Evolutionary conservation across 106 monocot species (phyloP).

Genomic region (Acorus gramineus): DNA sequence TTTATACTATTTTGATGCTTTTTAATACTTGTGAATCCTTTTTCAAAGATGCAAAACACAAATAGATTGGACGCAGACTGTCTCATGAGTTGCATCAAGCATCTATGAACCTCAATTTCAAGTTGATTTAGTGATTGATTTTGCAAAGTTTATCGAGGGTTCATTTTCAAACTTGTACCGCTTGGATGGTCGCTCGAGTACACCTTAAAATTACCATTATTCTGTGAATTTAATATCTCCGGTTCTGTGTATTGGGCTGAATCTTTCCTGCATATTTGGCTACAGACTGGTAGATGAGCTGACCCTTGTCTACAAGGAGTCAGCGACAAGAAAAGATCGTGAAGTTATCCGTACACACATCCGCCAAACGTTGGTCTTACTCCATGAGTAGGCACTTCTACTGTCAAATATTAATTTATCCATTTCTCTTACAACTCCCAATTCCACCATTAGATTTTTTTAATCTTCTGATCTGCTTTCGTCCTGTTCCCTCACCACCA

Average conservation of each 20-base stretch:
- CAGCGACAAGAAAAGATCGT: slow-evolving; percentile 42
- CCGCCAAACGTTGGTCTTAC: slow-evolving; percentile 48
- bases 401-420: neutral
- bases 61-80: no score
- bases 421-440: neutral
- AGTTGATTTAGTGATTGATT: no score
- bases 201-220: no score
- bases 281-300: slow-evolving; percentile 79
- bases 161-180: neutral
- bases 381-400: slow-evolving; percentile 36
- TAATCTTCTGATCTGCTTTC: neutral
- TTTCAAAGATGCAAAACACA: no score
- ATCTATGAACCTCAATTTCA: no score
- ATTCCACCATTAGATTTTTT: neutral
- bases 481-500: slow-evolving; percentile 1
- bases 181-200: no score
- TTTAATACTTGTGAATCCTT: no score
- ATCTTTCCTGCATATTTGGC: neutral
- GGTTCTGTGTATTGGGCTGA: neutral
- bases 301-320: slow-evolving; percentile 61
- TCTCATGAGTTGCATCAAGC: no score
- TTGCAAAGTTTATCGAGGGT: no score
- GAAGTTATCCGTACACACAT: slow-evolving; percentile 45
- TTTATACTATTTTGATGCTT: no score
- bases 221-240: no score